Evolutionary conservation across 768 basidiomycete species (phyloP).

Genomic region (Rickenella mellea): DNA sequence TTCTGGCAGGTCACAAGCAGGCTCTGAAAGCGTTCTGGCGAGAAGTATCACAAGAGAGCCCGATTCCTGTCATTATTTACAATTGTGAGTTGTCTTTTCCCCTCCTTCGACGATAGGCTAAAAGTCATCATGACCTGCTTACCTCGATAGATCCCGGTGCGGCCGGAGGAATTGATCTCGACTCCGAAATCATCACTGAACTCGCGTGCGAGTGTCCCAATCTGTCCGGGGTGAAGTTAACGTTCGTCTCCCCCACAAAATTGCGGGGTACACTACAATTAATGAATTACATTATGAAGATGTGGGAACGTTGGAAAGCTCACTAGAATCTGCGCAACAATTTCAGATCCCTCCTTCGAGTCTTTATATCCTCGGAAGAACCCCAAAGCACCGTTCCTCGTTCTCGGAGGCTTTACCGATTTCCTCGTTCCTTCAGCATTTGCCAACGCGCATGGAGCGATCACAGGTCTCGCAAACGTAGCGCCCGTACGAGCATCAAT

Average conservation of each 20-base stretch:
- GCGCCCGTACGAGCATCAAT: slow-evolving; percentile 45
- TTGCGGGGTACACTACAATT: too few relatives aligned
- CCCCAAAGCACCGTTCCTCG: slow-evolving; percentile 64
- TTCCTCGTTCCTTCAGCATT: slow-evolving; percentile 68
- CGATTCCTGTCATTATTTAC: slow-evolving; percentile 83
- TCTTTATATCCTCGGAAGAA: slow-evolving; percentile 59
- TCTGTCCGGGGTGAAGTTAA: slow-evolving; percentile 81
- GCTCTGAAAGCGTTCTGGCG: slow-evolving; percentile 75
- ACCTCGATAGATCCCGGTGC: slow-evolving; percentile 79
- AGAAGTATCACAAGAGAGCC: slow-evolving; percentile 70
- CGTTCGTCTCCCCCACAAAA: too few relatives aligned
- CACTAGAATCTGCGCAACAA: slow-evolving; percentile 67
- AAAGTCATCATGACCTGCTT: too few relatives aligned
- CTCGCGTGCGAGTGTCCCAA: slow-evolving; percentile 72
- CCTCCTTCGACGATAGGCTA: too few relatives aligned
- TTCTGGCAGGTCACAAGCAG: slow-evolving; percentile 43
- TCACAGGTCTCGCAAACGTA: slow-evolving; percentile 82
- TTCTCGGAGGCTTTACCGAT: slow-evolving; percentile 80
- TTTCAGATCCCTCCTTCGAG: slow-evolving; percentile 48
- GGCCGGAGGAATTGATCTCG: slow-evolving; percentile 82
- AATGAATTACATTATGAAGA: too few relatives aligned
- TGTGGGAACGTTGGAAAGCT: slow-evolving; percentile 91
- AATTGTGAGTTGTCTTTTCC: slow-evolving; percentile 82
- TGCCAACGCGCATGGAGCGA: slow-evolving; percentile 77
- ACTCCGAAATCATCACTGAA: slow-evolving; percentile 79